These are phyloP conservation scores for Mortierella sp. DNA, from an alignment of 371 early-diverging fungal genomes.

Conservation along the genomic window DNA sequence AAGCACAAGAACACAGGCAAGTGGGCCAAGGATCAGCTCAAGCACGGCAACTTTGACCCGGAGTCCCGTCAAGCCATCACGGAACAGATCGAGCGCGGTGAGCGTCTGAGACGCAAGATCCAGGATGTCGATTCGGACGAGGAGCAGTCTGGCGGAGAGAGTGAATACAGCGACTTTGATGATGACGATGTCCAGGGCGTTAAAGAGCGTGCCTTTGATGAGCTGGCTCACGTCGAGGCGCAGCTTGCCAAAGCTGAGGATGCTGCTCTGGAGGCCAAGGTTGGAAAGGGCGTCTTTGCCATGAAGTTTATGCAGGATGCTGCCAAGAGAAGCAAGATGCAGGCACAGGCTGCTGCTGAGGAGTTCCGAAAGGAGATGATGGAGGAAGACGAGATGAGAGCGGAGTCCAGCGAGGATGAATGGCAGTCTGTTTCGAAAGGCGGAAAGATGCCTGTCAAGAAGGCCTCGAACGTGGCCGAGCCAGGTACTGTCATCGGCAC, in stretches of 20 bases:
- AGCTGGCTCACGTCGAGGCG: constrained; percentile 59
- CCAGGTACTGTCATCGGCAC: constrained; percentile 60
- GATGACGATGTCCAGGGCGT: constrained; percentile 57
- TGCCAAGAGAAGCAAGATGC: constrained; percentile 64
- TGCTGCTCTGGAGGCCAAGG: constrained; percentile 61
- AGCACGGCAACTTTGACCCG: constrained; percentile 74
- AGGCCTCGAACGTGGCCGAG: constrained; percentile 45
- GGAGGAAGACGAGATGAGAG: constrained; percentile 56
- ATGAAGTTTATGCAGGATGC: constrained; percentile 98
- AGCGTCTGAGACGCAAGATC: constrained; percentile 85
- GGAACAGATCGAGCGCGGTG: constrained; percentile 88
- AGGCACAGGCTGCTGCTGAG: constrained; percentile 55
- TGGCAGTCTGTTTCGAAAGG: constrained; percentile 58
- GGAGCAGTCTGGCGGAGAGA: constrained; percentile 64
- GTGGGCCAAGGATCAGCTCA: constrained; percentile 91
- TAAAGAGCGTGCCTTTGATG: constrained; percentile 57
- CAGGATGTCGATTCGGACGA: constrained; percentile 72
- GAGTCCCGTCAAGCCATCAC: constrained; percentile 84
- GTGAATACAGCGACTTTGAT: constrained; percentile 60
- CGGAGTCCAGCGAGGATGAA: constrained; percentile 55
- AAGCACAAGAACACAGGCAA: constrained; percentile 95
- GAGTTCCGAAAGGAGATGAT: constrained; percentile 63
- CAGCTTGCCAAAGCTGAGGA: constrained; percentile 55
- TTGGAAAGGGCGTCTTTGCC: constrained; percentile 86
- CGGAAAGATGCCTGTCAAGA: constrained; percentile 55